phyloP scores from a whole-genome alignment of 2,329 filamentous ascomycete species.

The Lecanicillium sp. region DNA sequence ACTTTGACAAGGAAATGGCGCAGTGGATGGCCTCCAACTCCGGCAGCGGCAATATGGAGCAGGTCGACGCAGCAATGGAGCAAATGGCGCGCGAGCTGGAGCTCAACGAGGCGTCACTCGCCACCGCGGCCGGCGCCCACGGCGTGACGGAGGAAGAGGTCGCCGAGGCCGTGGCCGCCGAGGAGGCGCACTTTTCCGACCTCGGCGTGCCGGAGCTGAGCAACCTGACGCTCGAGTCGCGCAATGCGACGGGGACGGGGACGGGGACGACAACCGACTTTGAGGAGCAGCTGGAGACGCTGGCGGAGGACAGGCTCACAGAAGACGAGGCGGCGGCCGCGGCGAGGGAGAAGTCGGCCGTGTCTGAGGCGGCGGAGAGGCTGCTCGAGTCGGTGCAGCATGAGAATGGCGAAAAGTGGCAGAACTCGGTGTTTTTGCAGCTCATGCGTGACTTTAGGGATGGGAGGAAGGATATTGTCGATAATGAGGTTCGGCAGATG shows the following conservation, averaged over 20 bases:
- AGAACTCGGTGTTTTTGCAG: slow-evolving; percentile 35
- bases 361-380: slow-evolving; percentile 34
- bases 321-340: slow-evolving; percentile 6
- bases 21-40: slow-evolving; percentile 32
- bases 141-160: slow-evolving; percentile 5
- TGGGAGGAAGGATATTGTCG: slow-evolving; percentile 34
- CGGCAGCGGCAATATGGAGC: slow-evolving; percentile 21
- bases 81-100: slow-evolving; percentile 33
- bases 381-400: slow-evolving; percentile 36
- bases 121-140: slow-evolving; percentile 13
- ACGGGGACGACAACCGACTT: slow-evolving; percentile 4
- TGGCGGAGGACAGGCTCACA: slow-evolving; percentile 9
- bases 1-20: slow-evolving; percentile 34
- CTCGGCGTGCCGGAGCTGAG: slow-evolving; percentile 24
- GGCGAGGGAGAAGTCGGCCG: slow-evolving; percentile 24
- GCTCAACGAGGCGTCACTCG: slow-evolving; percentile 23
- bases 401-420: slow-evolving; percentile 38
- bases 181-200: slow-evolving; percentile 15
- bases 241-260: slow-evolving; percentile 2
- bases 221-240: slow-evolving; percentile 19
- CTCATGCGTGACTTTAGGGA: slow-evolving; percentile 39
- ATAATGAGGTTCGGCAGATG: slow-evolving; percentile 30
- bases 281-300: slow-evolving; percentile 10
- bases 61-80: slow-evolving; percentile 36
- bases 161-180: neutral